A percentile compares a stretch with the other conserved stretches of the same genome.
Evolutionary conservation across 345 rosid species (phyloP).

Genomic region (Gossypium australe): DNA sequence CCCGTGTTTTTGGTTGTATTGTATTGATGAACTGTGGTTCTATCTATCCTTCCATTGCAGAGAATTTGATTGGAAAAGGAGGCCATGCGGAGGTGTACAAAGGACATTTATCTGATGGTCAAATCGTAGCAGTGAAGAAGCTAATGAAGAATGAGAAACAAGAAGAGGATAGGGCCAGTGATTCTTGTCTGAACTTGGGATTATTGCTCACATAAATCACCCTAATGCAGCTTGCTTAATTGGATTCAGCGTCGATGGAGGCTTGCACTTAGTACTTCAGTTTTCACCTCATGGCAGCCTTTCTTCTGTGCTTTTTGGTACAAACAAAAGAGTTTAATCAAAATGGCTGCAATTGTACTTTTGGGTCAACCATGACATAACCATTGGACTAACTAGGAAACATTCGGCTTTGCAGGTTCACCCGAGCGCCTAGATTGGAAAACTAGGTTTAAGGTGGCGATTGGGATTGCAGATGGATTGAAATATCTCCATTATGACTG

Average conservation of each 20-base stretch:
- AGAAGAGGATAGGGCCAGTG: constrained; percentile 46
- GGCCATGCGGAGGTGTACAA: constrained; percentile 90
- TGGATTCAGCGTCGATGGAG: constrained; percentile 74
- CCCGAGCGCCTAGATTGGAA: constrained; percentile 57
- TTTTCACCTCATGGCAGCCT: constrained; percentile 80
- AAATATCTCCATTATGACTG: constrained; percentile 80
- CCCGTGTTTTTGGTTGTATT: neutral
- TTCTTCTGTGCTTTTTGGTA: constrained; percentile 69
- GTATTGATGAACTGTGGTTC: neutral
- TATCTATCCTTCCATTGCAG: constrained; percentile 25
- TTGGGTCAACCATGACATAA: neutral
- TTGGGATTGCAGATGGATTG: constrained; percentile 81
- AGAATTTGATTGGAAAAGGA: constrained; percentile 78
- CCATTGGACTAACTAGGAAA: constrained; percentile 5
- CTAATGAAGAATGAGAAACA: constrained; percentile 45
- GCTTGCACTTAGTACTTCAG: constrained; percentile 83
- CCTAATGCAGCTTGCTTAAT: constrained; percentile 84
- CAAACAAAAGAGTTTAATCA: neutral
- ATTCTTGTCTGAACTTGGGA: constrained; percentile 87
- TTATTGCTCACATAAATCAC: constrained; percentile 86
- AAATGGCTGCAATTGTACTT: neutral
- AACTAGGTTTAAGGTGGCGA: constrained; percentile 60
- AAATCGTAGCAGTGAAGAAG: constrained; percentile 81
- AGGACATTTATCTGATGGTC: constrained; percentile 62
- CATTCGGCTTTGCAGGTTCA: constrained; percentile 40